These are phyloP conservation scores for Sclerotiophoma versabilis DNA, from an alignment of 2,329 filamentous ascomycete species.

Conservation along the genomic window DNA sequence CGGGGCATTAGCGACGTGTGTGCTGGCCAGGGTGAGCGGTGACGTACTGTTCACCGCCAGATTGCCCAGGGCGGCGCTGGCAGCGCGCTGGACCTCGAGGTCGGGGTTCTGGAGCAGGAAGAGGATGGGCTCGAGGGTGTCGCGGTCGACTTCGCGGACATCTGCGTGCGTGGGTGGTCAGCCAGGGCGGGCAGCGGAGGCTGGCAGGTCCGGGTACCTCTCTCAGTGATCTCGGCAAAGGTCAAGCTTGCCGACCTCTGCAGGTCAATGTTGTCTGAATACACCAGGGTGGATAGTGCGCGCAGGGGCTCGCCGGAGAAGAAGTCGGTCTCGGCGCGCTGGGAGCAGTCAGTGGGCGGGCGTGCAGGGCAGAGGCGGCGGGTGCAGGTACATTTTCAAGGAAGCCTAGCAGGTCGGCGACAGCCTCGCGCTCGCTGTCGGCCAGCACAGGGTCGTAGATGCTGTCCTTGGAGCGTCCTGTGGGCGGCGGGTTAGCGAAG, in stretches of 20 bases:
- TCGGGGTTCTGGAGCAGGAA: constrained; percentile 94
- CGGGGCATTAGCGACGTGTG: constrained; percentile 52
- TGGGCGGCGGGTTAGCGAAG: constrained; percentile 25
- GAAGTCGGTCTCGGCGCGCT: constrained; percentile 98
- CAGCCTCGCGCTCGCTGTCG: constrained; percentile 95
- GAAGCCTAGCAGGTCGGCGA: constrained; percentile 92
- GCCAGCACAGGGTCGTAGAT: constrained; percentile 72
- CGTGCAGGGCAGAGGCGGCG: constrained; percentile 4
- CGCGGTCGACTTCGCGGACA: constrained; percentile 92
- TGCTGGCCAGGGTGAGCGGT: constrained; percentile 8
- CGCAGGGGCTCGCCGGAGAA: constrained; percentile 94
- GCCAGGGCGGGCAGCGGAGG: constrained; percentile 8
- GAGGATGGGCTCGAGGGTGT: constrained; percentile 94
- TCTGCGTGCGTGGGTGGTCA: constrained; percentile 66
- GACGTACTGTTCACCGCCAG: constrained; percentile 90
- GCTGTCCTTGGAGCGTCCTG: constrained; percentile 57
- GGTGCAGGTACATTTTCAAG: constrained; percentile 80
- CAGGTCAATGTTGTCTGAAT: constrained; percentile 97
- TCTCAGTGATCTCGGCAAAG: constrained; percentile 97
- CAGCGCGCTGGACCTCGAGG: constrained; percentile 95
- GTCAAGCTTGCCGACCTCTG: constrained; percentile 97
- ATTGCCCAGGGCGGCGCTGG: constrained; percentile 94
- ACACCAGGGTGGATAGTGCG: constrained; percentile 93
- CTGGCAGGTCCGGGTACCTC: constrained; percentile 68
- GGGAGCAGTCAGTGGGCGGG: constrained; percentile 44